Evolutionary conservation across 139 green algal species (phyloP).

Genomic region (Chlorella sp.): DNA sequence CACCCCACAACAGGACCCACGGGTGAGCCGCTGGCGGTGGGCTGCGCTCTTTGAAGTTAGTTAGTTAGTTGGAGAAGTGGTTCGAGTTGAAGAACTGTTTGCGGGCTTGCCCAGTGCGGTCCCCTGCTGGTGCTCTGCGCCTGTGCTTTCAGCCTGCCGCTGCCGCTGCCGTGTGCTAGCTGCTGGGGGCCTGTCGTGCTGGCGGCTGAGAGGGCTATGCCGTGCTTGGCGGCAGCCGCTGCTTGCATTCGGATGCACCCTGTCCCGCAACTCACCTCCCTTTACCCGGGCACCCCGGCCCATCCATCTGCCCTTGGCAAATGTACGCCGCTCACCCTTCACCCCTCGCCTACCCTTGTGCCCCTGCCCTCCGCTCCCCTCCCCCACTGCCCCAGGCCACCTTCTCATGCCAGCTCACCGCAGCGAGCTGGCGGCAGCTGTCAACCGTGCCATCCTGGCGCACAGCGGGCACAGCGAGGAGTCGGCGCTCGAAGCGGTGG

Average conservation of each 20-base stretch:
- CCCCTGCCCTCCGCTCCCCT: too few relatives aligned
- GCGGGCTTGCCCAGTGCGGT: too few relatives aligned
- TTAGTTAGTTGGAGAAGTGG: too few relatives aligned
- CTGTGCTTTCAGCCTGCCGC: too few relatives aligned
- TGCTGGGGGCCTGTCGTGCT: background rate
- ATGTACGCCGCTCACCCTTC: background rate
- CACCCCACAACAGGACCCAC: conserved; percentile 15
- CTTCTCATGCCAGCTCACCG: conserved; percentile 56
- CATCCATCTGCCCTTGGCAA: background rate
- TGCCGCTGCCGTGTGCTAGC: background rate
- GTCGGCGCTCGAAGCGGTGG: conserved; percentile 34
- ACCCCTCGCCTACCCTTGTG: background rate
- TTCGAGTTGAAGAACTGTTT: too few relatives aligned
- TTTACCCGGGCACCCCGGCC: background rate
- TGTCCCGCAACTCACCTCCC: background rate
- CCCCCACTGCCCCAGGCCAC: conserved; percentile 54
- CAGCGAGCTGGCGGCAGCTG: conserved; percentile 56
- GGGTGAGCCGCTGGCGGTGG: background rate
- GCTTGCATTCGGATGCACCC: background rate
- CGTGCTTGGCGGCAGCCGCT: background rate
- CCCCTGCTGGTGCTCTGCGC: too few relatives aligned
- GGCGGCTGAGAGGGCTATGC: background rate
- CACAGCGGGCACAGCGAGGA: conserved; percentile 36
- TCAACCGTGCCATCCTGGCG: conserved; percentile 64
- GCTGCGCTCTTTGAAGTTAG: too few relatives aligned